Evolutionary conservation across 305 asterid genomes (phyloP).

Genomic region (Ajuga reptans): DNA sequence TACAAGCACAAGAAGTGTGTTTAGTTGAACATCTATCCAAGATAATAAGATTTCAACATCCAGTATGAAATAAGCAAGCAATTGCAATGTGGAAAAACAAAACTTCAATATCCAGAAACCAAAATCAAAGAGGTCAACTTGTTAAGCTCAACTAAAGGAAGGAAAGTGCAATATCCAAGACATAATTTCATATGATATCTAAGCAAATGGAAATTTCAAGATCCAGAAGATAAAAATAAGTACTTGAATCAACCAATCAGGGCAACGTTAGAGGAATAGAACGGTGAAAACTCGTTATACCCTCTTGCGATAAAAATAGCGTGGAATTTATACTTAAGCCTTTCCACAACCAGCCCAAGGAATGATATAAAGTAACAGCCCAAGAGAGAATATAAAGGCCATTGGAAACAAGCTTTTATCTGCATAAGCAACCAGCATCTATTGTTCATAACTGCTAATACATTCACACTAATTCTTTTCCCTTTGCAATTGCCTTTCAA

Average conservation of each 20-base stretch:
- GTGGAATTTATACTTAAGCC: slow-evolving; percentile 38
- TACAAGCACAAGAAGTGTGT: slow-evolving; percentile 6
- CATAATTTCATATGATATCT: background rate
- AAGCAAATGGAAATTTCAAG: slow-evolving; percentile 11
- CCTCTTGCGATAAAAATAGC: slow-evolving; percentile 37
- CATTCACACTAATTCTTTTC: background rate
- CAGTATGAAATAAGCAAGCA: slow-evolving; percentile 4
- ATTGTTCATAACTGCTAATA: slow-evolving; percentile 22
- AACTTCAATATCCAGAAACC: background rate
- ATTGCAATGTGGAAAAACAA: background rate
- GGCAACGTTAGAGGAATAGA: background rate
- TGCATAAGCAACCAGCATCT: slow-evolving; percentile 32
- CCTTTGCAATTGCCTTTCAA: slow-evolving; percentile 8
- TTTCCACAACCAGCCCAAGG: slow-evolving; percentile 31
- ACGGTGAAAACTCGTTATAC: slow-evolving; percentile 21
- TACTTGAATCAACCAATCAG: slow-evolving; percentile 8
- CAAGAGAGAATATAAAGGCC: slow-evolving; percentile 29
- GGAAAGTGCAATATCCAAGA: background rate
- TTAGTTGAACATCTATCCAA: background rate
- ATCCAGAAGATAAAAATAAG: slow-evolving; percentile 1
- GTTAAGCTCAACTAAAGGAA: background rate
- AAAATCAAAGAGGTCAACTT: background rate
- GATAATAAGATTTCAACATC: slow-evolving; percentile 3
- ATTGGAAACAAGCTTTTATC: slow-evolving; percentile 31
- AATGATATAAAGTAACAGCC: slow-evolving; percentile 30